These are phyloP conservation scores for Anaeromyces robustus DNA, from an alignment of 192 early-diverging fungal species.

Conservation along the genomic window DNA sequence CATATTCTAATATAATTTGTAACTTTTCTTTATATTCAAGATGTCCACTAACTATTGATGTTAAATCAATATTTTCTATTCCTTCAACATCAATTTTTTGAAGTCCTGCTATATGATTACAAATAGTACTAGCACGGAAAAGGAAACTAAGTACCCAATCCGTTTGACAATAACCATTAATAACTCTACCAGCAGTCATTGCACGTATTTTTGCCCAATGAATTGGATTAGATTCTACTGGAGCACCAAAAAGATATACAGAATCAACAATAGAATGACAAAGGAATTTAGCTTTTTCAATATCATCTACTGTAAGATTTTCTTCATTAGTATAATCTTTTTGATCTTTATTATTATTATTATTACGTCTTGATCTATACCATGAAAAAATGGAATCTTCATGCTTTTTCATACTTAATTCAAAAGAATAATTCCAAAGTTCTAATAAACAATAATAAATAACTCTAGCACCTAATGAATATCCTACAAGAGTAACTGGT, in stretches of 20 bases:
- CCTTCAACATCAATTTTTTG: conserved; percentile 52
- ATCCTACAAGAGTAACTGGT: conserved; percentile 82
- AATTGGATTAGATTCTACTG: conserved; percentile 60
- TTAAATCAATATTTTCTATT: conserved; percentile 68
- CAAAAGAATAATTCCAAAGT: conserved; percentile 14
- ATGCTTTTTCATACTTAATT: too few relatives aligned
- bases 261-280: conserved; percentile 61
- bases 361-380: too few relatives aligned
- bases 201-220: conserved; percentile 67
- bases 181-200: conserved; percentile 67
- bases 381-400: too few relatives aligned
- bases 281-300: conserved; percentile 48
- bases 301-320: too few relatives aligned
- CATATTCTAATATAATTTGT: too few relatives aligned
- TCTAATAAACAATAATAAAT: conserved; percentile 88
- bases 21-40: conserved; percentile 41
- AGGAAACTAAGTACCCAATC: conserved; percentile 87
- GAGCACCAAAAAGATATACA: conserved; percentile 76
- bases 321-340: too few relatives aligned
- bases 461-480: conserved; percentile 78
- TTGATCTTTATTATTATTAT: too few relatives aligned
- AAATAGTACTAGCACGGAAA: conserved; percentile 67
- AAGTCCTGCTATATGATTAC: conserved; percentile 69
- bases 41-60: conserved; percentile 69
- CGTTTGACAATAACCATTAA: conserved; percentile 76